These are phyloP conservation scores for Microdochium bolleyi DNA, from an alignment of 2,329 filamentous ascomycete species.

Conservation along the genomic window DNA sequence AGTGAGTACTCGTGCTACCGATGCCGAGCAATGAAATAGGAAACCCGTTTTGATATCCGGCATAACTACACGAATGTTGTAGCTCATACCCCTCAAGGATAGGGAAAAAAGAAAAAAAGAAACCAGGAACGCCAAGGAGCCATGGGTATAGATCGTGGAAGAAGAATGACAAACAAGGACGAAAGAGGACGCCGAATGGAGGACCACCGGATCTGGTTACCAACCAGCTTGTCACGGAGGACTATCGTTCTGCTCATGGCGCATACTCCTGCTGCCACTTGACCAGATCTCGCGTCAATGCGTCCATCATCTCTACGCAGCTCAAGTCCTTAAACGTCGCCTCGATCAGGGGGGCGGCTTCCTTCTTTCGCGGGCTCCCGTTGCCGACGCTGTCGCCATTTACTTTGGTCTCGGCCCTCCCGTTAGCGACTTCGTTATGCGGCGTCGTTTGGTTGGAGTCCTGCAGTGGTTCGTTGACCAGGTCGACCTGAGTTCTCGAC, in stretches of 20 bases:
- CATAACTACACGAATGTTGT: too few species aligned
- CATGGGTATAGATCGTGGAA: too few species aligned
- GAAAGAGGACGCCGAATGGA: too few species aligned
- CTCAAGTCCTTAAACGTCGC: conserved; percentile 67
- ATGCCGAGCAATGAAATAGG: too few species aligned
- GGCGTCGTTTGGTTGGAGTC: conserved; percentile 29
- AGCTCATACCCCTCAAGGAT: too few species aligned
- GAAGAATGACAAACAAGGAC: too few species aligned
- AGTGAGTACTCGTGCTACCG: too few species aligned
- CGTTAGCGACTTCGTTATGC: conserved; percentile 23
- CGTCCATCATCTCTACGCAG: conserved; percentile 87
- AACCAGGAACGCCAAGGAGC: too few species aligned
- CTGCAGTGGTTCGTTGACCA: conserved; percentile 57
- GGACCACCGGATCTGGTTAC: too few species aligned
- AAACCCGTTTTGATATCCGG: too few species aligned
- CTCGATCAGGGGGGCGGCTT: conserved; percentile 13
- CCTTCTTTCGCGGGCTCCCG: conserved; percentile 17
- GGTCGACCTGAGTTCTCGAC: conserved; percentile 77
- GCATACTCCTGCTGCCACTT: conserved; percentile 75
- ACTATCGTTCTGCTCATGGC: conserved; percentile 12
- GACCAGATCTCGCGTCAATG: conserved; percentile 69
- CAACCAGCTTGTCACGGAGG: too few species aligned
- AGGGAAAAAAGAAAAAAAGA: too few species aligned
- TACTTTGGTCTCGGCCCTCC: conserved; percentile 20
- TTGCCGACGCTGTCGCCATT: conserved; percentile 22